phyloP scores from a whole-genome alignment of 768 basidiomycete species.

The Xerocomus brunneocitrinus region DNA sequence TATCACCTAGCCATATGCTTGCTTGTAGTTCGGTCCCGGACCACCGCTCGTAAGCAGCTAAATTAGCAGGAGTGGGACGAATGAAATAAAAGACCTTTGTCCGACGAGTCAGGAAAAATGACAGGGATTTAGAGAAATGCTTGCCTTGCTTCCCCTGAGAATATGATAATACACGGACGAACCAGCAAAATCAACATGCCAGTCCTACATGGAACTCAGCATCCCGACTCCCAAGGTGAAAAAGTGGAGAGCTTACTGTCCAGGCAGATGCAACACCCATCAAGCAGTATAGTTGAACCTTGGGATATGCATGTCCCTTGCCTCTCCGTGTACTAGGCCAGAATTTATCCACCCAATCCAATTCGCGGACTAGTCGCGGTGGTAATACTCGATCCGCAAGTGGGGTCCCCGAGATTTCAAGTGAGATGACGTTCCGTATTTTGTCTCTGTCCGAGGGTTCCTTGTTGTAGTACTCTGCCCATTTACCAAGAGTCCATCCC shows the following conservation, averaged over 20 bases:
- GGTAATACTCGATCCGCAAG: conserved; percentile 77
- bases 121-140: conserved; percentile 3
- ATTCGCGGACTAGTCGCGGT: conserved; percentile 76
- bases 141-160: conserved; percentile 76
- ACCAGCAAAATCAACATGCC: conserved; percentile 98
- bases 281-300: conserved; percentile 93
- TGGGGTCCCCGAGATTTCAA: conserved; percentile 86
- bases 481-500: conserved; percentile 87
- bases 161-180: conserved; percentile 98
- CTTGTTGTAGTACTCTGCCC: conserved; percentile 82
- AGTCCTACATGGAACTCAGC: conserved; percentile 56
- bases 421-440: conserved; percentile 90
- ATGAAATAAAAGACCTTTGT: conserved; percentile 93
- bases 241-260: conserved; percentile 61
- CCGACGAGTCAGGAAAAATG: not conserved
- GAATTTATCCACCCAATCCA: conserved; percentile 96
- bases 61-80: conserved; percentile 77
- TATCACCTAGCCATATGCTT: conserved; percentile 85
- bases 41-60: conserved; percentile 90
- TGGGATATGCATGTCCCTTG: conserved; percentile 75
- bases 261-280: conserved; percentile 94
- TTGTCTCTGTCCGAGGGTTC: conserved; percentile 72
- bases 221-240: not conserved
- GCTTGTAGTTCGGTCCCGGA: conserved; percentile 89
- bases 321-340: conserved; percentile 83